Evolutionary conservation across 148 eudicot species (phyloP).

Genomic region (Rhododendron henanense): DNA sequence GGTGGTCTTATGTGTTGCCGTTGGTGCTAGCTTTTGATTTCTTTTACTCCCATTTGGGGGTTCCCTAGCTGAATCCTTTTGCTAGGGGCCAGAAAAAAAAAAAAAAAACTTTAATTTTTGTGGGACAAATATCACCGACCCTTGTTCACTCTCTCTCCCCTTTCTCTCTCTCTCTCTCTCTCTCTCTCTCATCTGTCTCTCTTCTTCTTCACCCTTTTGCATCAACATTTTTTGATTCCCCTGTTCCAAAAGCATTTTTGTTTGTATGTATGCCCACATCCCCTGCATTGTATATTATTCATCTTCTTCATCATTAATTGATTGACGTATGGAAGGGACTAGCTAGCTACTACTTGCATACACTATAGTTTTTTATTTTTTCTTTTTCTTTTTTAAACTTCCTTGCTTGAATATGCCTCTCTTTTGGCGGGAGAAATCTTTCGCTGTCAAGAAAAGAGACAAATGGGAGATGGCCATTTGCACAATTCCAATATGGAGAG

Average conservation of each 20-base stretch:
- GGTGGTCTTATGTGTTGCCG: no score
- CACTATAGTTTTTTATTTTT: no score
- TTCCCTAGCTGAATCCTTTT: no score
- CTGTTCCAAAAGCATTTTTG: slow-evolving; percentile 3
- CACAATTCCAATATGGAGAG: background rate
- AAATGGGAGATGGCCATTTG: slow-evolving; percentile 19
- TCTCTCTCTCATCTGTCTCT: background rate
- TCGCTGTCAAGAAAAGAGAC: slow-evolving; percentile 3
- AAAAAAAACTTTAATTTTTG: background rate
- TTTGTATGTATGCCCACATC: no score
- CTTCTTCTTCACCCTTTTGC: background rate
- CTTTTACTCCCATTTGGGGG: no score
- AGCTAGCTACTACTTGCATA: no score
- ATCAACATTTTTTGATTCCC: slow-evolving; percentile 3
- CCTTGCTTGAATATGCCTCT: background rate
- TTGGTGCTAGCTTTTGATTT: no score
- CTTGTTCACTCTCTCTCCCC: background rate
- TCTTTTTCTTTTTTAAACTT: background rate
- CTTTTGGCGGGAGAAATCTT: slow-evolving; percentile 15
- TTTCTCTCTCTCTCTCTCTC: background rate
- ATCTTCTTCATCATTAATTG: background rate
- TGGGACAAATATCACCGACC: slow-evolving; percentile 13
- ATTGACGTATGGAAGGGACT: background rate
- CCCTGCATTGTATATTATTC: no score
- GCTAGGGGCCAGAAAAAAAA: no score